Evolutionary conservation across 2,329 filamentous ascomycete species (phyloP), one percentile per base, ranked within the genome.

Genomic region (Colletotrichum aenigma): DNA sequence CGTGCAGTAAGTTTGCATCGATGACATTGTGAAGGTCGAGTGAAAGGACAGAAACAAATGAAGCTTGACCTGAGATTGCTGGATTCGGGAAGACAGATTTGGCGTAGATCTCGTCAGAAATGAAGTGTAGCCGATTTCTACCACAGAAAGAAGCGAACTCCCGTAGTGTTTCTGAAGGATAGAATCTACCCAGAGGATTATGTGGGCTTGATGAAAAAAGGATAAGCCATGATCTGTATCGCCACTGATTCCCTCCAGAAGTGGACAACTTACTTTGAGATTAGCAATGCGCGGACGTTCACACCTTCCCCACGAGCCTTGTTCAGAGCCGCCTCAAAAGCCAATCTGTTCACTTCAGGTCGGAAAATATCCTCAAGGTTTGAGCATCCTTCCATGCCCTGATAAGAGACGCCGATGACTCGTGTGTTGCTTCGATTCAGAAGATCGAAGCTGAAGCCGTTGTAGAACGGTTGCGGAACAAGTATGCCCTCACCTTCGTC

Each of bases 61-160:
- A 73, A 0, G 76, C 66, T 0, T 81, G 78, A 1, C 60, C 79
- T 2, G 76, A 79, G 52, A 82, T 86, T 30, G 83, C 79, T 1
- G 77, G 79, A 52, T 83, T 86, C n/a, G 83, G 76, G 78, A 83
- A 89, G 1, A 85, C 79, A 0, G 86, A 87, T n/a, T 86, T 77
- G 4, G 87, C 87, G 76, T 89, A 89, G 55, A 89, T 86, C 76
- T 89, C 87, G 77, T 89, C 87, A 66, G 83, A 85, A 75, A 89
- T 84, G 43, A 89, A 78, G 74, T 89, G 87, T 21, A 89, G 80
- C 7, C 81, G 77, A 73, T 88, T 80, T 66, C 82, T 81, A 65
- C 84, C 79, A 74, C 87, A 89, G 56, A 89, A 81, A 2, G 74
- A 76, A 75, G 88, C 82, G 21, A 82, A 78, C 32, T 79, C 81